These are phyloP conservation scores for Arthroderma uncinatum DNA, from an alignment of 2,329 filamentous ascomycete genomes.

Conservation along the genomic window DNA sequence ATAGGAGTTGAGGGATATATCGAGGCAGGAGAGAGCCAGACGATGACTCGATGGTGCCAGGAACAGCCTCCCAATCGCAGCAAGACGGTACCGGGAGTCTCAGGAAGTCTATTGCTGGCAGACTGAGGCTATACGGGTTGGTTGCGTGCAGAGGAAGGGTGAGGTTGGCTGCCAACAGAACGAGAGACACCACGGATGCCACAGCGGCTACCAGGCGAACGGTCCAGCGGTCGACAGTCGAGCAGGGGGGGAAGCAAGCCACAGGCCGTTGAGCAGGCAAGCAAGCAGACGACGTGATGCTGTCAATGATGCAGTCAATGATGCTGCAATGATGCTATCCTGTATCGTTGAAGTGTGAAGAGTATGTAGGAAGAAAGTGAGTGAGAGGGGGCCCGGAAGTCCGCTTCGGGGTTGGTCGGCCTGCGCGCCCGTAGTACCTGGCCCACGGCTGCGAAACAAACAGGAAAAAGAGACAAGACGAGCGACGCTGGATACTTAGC, in stretches of 20 bases:
- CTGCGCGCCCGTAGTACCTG: background rate
- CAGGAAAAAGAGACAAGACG: background rate
- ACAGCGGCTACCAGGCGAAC: too few relatives aligned
- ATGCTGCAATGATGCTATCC: too few relatives aligned
- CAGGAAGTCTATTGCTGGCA: background rate
- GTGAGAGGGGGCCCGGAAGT: slow-evolving; percentile 3
- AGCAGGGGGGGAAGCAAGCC: slow-evolving; percentile 1
- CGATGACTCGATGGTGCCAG: background rate
- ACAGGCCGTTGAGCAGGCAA: background rate
- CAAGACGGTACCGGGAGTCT: background rate
- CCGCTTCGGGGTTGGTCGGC: background rate
- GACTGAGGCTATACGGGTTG: background rate
- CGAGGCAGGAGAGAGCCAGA: background rate
- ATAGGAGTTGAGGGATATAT: background rate
- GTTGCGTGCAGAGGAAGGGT: background rate
- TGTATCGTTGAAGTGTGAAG: background rate
- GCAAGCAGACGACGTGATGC: background rate
- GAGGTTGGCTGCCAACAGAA: background rate
- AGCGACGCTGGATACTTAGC: background rate
- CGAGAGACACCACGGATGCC: too few relatives aligned
- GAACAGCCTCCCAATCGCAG: background rate
- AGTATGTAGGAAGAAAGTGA: too few relatives aligned
- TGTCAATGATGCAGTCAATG: too few relatives aligned
- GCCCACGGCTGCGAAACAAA: background rate
- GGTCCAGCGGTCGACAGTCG: too few relatives aligned